A percentile compares a stretch with the other conserved stretches of the same genome.
These are phyloP conservation scores for Triticum timopheevii DNA, from an alignment of 176 grass and related monocot species.

Conservation along the genomic window DNA sequence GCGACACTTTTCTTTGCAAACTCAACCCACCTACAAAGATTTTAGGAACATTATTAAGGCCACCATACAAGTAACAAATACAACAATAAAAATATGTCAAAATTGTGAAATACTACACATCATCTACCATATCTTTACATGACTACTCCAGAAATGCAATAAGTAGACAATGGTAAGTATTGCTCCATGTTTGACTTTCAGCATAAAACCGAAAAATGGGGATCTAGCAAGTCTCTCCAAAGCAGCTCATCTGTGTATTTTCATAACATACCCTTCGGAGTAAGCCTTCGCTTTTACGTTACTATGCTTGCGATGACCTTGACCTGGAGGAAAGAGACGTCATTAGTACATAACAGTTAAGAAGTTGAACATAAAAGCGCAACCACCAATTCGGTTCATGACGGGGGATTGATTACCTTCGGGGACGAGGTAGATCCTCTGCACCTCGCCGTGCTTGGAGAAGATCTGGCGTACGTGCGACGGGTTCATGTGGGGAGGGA, in stretches of 20 bases:
- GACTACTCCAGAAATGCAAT: neutral
- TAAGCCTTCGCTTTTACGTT: constrained; percentile 71
- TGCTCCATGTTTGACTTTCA: neutral
- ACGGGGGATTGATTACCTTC: constrained; percentile 55
- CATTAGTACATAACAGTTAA: neutral
- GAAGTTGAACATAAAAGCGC: neutral
- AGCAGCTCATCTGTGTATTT: neutral
- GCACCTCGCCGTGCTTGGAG: constrained; percentile 80
- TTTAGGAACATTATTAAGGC: constrained; percentile 24
- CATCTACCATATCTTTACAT: neutral
- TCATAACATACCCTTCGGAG: constrained; percentile 70
- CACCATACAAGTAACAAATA: neutral
- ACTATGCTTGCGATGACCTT: constrained; percentile 73
- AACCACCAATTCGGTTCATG: too few relatives aligned
- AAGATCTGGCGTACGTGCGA: constrained; percentile 81
- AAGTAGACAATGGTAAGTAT: neutral
- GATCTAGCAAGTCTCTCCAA: neutral
- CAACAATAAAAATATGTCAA: neutral
- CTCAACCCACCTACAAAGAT: constrained; percentile 86
- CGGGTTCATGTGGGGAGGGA: constrained; percentile 92
- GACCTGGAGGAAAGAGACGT: constrained; percentile 35
- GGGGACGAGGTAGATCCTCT: constrained; percentile 80
- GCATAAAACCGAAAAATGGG: neutral
- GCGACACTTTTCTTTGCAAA: constrained; percentile 84
- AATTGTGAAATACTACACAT: constrained; percentile 1